Conservation (phyloP, 768 basidiomycete species). For the Trametes cingulata region DNA sequence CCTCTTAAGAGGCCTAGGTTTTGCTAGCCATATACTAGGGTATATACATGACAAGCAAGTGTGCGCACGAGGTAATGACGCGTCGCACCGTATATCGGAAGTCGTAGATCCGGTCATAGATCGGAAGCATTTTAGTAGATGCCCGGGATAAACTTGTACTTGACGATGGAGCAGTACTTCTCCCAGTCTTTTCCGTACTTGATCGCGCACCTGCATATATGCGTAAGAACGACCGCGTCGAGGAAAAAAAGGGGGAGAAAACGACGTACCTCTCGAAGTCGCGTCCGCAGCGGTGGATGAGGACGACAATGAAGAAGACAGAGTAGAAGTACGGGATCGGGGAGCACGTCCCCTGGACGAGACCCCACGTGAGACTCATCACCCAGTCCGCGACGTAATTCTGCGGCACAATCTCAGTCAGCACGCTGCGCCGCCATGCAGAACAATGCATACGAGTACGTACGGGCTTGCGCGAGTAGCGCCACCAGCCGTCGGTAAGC, state of each 20-base stretch:
- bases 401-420: slow-evolving; percentile 34
- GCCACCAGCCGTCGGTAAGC: slow-evolving; percentile 93
- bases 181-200: slow-evolving; percentile 98
- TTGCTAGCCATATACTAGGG: background rate
- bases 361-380: slow-evolving; percentile 85
- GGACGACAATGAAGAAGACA: slow-evolving; percentile 91
- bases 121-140: slow-evolving; percentile 56
- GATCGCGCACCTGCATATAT: slow-evolving; percentile 59
- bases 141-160: slow-evolving; percentile 87
- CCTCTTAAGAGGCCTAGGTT: background rate
- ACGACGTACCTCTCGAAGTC: slow-evolving; percentile 84
- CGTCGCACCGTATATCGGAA: background rate
- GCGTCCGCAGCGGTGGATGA: slow-evolving; percentile 86
- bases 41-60: background rate
- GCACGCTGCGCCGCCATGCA: background rate
- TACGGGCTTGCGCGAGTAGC: slow-evolving; percentile 89
- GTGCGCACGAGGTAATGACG: too few species aligned
- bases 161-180: slow-evolving; percentile 81
- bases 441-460: slow-evolving; percentile 35
- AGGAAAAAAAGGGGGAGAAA: background rate
- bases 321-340: slow-evolving; percentile 97
- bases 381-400: slow-evolving; percentile 95
- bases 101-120: background rate
- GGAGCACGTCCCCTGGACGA: slow-evolving; percentile 69
- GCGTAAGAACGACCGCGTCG: slow-evolving; percentile 9